Conservation (phyloP, 129 eudicot genomes). For the Solidago caesia region DNA sequence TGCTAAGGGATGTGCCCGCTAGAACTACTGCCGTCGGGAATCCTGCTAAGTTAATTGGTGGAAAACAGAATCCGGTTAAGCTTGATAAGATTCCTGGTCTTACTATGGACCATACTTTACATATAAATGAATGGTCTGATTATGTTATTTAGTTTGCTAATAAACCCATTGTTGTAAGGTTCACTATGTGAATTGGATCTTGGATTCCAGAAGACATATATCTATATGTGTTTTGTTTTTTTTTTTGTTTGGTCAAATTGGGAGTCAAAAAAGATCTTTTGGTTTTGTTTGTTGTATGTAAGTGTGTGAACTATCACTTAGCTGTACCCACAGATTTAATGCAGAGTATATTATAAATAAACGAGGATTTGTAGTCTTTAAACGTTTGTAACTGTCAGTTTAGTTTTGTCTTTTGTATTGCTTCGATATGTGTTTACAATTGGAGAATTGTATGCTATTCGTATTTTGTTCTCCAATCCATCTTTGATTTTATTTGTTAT, state of each 20-base stretch:
- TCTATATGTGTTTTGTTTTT: background rate
- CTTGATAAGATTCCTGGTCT: conserved; percentile 81
- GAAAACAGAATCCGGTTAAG: conserved; percentile 50
- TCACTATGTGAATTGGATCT: conserved; percentile 3
- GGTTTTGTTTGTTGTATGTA: background rate
- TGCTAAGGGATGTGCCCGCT: conserved; percentile 54
- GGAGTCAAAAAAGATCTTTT: conserved; percentile 5
- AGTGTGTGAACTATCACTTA: conserved; percentile 18
- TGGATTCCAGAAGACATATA: no score
- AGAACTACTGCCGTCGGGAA: conserved; percentile 62
- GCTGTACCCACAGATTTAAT: conserved; percentile 21
- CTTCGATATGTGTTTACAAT: background rate
- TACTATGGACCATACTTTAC: conserved; percentile 93
- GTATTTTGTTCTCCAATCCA: background rate
- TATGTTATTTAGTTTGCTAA: conserved; percentile 45
- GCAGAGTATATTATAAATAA: conserved; percentile 26
- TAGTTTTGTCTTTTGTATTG: background rate
- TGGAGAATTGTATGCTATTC: background rate
- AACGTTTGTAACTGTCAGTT: conserved; percentile 3
- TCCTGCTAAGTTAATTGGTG: conserved; percentile 49
- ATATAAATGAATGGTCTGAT: conserved; percentile 79
- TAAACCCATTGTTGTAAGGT: conserved; percentile 1
- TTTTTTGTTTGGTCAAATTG: background rate
- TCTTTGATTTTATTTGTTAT: background rate
- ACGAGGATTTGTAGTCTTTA: conserved; percentile 24